phyloP scores from a whole-genome alignment of 257 asterid genomes.

The Fraxinus quadrangulata region DNA sequence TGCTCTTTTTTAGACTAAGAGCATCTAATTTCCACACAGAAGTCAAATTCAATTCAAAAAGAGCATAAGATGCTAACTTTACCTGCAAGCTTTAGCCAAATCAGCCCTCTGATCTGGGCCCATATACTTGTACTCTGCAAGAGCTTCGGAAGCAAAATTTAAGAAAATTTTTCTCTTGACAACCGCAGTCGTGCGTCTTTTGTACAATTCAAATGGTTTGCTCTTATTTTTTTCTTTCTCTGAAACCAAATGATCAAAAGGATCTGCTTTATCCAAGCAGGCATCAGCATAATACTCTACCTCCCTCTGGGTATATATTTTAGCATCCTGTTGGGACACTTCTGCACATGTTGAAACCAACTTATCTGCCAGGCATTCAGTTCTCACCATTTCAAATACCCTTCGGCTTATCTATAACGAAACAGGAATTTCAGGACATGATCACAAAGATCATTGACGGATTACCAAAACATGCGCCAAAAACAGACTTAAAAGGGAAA shows the following conservation, averaged over 20 bases:
- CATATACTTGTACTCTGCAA: constrained; percentile 87
- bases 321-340: constrained; percentile 35
- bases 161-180: constrained; percentile 70
- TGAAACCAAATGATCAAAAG: constrained; percentile 24
- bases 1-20: not conserved
- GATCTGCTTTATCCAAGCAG: constrained; percentile 39
- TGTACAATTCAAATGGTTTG: constrained; percentile 84
- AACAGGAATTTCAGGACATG: constrained; percentile 15
- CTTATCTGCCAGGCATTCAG: constrained; percentile 46
- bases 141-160: constrained; percentile 82
- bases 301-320: constrained; percentile 51
- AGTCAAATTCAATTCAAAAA: constrained; percentile 10
- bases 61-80: constrained; percentile 23
- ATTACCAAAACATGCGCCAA: not conserved
- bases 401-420: constrained; percentile 75
- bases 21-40: constrained; percentile 1
- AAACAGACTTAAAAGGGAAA: not conserved
- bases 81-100: constrained; percentile 93
- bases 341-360: constrained; percentile 42
- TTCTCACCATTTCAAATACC: constrained; percentile 74
- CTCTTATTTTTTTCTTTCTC: constrained; percentile 44
- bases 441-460: not conserved
- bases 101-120: constrained; percentile 98
- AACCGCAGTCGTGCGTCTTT: constrained; percentile 81
- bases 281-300: constrained; percentile 30